phyloP scores from a whole-genome alignment of 176 grass and related monocot genomes.

The Dendrocalamus sinicus region DNA sequence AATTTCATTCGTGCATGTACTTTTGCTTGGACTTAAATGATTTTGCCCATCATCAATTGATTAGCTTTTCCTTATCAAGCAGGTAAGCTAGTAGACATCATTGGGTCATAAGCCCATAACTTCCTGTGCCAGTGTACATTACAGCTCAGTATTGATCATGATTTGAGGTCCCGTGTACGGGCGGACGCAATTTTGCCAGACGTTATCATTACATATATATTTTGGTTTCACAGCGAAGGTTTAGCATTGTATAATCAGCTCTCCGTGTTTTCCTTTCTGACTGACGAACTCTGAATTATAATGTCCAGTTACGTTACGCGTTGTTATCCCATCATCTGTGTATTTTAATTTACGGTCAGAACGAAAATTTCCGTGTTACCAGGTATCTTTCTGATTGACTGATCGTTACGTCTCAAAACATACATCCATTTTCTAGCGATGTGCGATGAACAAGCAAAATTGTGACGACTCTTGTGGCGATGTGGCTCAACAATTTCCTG shows the following conservation, averaged over 20 bases:
- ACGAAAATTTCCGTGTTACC: not conserved
- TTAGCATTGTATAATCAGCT: not conserved
- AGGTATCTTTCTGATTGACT: not conserved
- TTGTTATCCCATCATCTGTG: not conserved
- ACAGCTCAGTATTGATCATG: not conserved
- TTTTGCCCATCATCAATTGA: conserved; percentile 10
- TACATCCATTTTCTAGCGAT: too few species aligned
- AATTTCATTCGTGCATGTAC: conserved; percentile 7
- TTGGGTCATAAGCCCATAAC: not conserved
- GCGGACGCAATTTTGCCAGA: too few species aligned
- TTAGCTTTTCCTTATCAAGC: conserved; percentile 28
- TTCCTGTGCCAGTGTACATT: not conserved
- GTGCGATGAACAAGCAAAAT: not conserved
- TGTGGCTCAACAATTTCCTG: not conserved
- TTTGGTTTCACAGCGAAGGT: not conserved
- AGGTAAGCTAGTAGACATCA: not conserved
- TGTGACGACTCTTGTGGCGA: not conserved
- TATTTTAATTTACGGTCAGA: not conserved
- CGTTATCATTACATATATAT: not conserved
- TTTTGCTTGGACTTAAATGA: not conserved
- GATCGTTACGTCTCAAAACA: not conserved
- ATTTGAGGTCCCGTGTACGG: too few species aligned
- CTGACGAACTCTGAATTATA: not conserved
- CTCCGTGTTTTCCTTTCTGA: not conserved
- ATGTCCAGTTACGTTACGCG: too few species aligned